Evolutionary conservation across 192 early-diverging fungal species (phyloP).

Genomic region (Coemansia sp.): DNA sequence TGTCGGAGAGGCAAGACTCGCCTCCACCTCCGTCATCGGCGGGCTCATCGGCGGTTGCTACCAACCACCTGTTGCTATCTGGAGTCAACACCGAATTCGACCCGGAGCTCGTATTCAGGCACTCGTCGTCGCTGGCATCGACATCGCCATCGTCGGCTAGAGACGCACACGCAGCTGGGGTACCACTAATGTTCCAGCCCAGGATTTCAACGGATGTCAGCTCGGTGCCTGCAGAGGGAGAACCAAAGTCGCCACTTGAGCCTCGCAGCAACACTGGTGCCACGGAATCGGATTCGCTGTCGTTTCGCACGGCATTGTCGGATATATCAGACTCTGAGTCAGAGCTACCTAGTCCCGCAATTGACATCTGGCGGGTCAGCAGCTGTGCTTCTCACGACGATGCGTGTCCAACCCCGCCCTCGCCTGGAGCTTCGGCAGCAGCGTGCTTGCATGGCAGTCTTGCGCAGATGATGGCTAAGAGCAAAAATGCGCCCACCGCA

Average conservation of each 20-base stretch:
- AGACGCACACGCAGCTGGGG: not conserved
- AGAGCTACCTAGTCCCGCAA: not conserved
- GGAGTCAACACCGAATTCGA: slow-evolving; percentile 34
- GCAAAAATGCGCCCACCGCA: not conserved
- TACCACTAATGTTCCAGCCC: slow-evolving; percentile 1
- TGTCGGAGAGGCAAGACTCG: not conserved
- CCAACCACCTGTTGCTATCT: slow-evolving; percentile 41
- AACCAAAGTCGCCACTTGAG: not conserved
- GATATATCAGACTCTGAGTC: slow-evolving; percentile 4
- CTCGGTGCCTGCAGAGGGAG: not conserved
- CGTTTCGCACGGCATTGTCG: slow-evolving; percentile 46
- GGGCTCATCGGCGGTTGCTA: not conserved
- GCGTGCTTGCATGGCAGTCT: not conserved
- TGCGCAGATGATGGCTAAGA: not conserved
- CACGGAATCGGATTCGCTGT: slow-evolving; percentile 34
- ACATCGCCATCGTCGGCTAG: not conserved
- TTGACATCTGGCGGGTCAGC: not conserved
- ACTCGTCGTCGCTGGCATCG: slow-evolving; percentile 4
- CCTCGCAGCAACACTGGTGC: not conserved
- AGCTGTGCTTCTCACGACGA: not conserved
- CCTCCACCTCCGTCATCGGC: not conserved
- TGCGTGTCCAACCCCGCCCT: not conserved
- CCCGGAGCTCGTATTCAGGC: slow-evolving; percentile 21
- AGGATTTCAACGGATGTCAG: not conserved
- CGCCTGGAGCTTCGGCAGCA: not conserved